phyloP scores from a whole-genome alignment of 805 yeast genomes.

The Ogataea pignaliae region DNA sequence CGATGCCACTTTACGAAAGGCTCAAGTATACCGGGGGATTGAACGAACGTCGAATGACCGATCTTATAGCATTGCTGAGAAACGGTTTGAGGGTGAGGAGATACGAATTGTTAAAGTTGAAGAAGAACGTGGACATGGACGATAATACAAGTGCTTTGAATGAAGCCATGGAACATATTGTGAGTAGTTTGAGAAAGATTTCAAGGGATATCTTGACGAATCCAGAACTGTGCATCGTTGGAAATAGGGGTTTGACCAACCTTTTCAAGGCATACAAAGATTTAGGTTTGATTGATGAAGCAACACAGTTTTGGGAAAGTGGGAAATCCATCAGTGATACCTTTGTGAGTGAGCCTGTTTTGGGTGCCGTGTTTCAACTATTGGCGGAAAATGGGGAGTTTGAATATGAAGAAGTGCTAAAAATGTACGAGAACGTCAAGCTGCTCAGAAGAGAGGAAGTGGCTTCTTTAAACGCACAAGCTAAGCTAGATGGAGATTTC shows the following conservation, averaged over 20 bases:
- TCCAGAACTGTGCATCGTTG: slow-evolving; percentile 31
- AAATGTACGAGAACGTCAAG: slow-evolving; percentile 41
- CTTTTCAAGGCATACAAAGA: slow-evolving; percentile 55
- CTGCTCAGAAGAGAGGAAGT: slow-evolving; percentile 21
- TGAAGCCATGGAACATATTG: slow-evolving; percentile 41
- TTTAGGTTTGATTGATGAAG: slow-evolving; percentile 54
- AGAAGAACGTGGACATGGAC: slow-evolving; percentile 49
- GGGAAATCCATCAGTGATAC: slow-evolving; percentile 44
- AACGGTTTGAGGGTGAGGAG: slow-evolving; percentile 54
- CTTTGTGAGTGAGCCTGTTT: slow-evolving; percentile 59
- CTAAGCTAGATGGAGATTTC: slow-evolving; percentile 4
- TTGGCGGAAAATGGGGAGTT: slow-evolving; percentile 55
- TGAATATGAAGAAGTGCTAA: slow-evolving; percentile 53
- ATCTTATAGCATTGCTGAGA: slow-evolving; percentile 45
- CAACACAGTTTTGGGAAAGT: slow-evolving; percentile 62
- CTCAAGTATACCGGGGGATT: slow-evolving; percentile 44
- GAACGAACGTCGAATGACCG: slow-evolving; percentile 38
- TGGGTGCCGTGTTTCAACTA: slow-evolving; percentile 67
- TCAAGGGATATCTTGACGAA: slow-evolving; percentile 39
- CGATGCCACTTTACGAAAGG: slow-evolving; percentile 47
- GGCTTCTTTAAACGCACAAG: neutral
- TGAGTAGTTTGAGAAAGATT: slow-evolving; percentile 40
- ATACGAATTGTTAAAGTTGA: slow-evolving; percentile 45
- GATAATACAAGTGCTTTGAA: slow-evolving; percentile 48
- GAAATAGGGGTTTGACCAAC: slow-evolving; percentile 52